These are phyloP conservation scores for Russula sp. DNA, from an alignment of 768 basidiomycete species.

Conservation along the genomic window DNA sequence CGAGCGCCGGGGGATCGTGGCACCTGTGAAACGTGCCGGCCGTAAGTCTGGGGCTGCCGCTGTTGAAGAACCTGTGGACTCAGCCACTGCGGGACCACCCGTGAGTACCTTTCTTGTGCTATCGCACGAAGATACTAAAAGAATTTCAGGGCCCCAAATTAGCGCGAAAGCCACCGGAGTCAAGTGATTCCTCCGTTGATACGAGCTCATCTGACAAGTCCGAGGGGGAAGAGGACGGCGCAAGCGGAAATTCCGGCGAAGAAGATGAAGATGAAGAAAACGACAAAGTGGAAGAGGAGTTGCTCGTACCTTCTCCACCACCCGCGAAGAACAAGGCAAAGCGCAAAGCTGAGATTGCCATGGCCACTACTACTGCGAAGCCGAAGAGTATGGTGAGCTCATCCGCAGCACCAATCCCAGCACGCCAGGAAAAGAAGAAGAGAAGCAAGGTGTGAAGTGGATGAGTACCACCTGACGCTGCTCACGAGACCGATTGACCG, in stretches of 20 bases:
- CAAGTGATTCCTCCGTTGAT: conserved; percentile 17
- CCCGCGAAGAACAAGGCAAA: conserved; percentile 29
- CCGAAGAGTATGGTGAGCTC: conserved; percentile 14
- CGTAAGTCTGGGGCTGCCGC: neutral
- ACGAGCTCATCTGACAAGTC: conserved; percentile 9
- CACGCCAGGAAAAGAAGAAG: conserved; percentile 40
- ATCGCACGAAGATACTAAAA: neutral
- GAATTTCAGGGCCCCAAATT: conserved; percentile 1
- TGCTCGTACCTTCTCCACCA: conserved; percentile 24
- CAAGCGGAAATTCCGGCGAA: conserved; percentile 23
- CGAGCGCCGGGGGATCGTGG: conserved; percentile 35
- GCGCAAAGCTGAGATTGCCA: conserved; percentile 7
- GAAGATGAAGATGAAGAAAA: conserved; percentile 34
- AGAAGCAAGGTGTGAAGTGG: conserved; percentile 36
- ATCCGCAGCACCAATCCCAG: conserved; percentile 1
- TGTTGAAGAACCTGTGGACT: conserved; percentile 10
- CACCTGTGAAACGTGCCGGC: conserved; percentile 4
- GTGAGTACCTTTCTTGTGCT: neutral
- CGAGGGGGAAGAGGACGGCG: conserved; percentile 12
- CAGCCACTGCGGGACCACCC: neutral
- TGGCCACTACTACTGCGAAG: conserved; percentile 1
- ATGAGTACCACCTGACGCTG: conserved; percentile 14
- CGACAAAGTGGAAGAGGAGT: conserved; percentile 31
- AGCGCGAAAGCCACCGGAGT: conserved; percentile 7
- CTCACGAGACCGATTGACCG: conserved; percentile 12